Evolutionary conservation across 2,329 filamentous ascomycete species (phyloP), one percentile per base, ranked within the genome.

Genomic region (Aspergillus chevalieri): DNA sequence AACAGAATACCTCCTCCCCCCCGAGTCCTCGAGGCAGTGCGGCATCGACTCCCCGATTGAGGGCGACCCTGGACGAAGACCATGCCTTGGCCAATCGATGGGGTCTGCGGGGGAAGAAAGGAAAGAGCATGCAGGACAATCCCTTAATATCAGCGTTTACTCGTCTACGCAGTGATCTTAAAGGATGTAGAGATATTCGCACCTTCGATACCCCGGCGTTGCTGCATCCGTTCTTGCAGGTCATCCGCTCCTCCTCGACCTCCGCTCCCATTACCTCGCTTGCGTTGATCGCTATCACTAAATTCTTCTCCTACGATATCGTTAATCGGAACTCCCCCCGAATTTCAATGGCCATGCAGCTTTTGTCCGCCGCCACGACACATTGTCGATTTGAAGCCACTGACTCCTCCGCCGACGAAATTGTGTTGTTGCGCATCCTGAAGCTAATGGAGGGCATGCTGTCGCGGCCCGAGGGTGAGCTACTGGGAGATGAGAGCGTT

Each of bases 381-480:
- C 92, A 98, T 68, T 98, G 93, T 65, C 86, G 94, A 52, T 98
- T 98, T 63, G 93, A 97, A 70, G 92, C 93, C 22, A 96, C 89
- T 66, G 93, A 98, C 66, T 89, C 89, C 15, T 85, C 91, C 0
- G 90, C 94, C 53, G 93, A 96, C 64, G 93, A 98, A 70, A 90
- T 97, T 47, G 94, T 98, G 12, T 79, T 97, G 48, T 76, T 97
- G 49, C 86, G 94, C 73, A 97, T 98, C 61, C 72, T 98, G 52
- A 93, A 95, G 65, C 79, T 98, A 43, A 98, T 98, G 93, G 93
- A 98, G 70, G 88, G 90, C 63, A 96, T 98, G 87, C 85, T 98
- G 61, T 94, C 91, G 14, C 89, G 93, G 0, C 89, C 91, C 0
- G 90, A 92, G 26, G 93, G 93, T 34, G 86, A 94, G 57, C 82